Conservation (phyloP, 345 rosid species). For the Moringa oleifera region DNA sequence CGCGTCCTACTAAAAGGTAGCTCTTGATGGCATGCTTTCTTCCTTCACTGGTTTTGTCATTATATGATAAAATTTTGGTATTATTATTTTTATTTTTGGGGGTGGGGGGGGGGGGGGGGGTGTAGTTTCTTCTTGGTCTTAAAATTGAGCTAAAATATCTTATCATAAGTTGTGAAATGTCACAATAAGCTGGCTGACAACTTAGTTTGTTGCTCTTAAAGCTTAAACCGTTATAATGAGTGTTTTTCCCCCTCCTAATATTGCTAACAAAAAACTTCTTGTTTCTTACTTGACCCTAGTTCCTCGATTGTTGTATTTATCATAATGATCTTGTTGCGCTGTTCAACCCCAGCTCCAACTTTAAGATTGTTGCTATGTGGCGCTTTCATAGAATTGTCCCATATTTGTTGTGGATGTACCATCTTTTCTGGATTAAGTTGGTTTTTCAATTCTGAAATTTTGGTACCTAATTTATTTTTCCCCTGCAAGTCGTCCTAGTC, state of each 20-base stretch:
- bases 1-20: slow-evolving; percentile 95
- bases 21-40: slow-evolving; percentile 7
- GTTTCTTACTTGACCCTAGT: not conserved
- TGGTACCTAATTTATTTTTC: not conserved
- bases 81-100: slow-evolving; percentile 1
- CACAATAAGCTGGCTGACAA: too few species aligned
- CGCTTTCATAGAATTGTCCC: not conserved
- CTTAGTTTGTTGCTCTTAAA: too few species aligned
- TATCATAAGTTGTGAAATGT: too few species aligned
- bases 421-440: not conserved
- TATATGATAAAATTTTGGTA: not conserved
- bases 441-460: not conserved
- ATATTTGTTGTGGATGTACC: not conserved
- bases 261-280: too few species aligned
- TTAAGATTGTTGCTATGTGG: not conserved
- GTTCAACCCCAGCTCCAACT: not conserved
- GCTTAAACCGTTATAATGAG: too few species aligned
- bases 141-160: too few species aligned
- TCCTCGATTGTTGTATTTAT: too few species aligned
- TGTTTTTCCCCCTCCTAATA: not conserved
- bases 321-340: not conserved
- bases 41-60: not conserved
- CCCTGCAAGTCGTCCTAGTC: not conserved
- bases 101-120: too few species aligned
- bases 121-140: not conserved